phyloP scores from a whole-genome alignment of 148 eudicot species.

The Rhododendron henanense region DNA sequence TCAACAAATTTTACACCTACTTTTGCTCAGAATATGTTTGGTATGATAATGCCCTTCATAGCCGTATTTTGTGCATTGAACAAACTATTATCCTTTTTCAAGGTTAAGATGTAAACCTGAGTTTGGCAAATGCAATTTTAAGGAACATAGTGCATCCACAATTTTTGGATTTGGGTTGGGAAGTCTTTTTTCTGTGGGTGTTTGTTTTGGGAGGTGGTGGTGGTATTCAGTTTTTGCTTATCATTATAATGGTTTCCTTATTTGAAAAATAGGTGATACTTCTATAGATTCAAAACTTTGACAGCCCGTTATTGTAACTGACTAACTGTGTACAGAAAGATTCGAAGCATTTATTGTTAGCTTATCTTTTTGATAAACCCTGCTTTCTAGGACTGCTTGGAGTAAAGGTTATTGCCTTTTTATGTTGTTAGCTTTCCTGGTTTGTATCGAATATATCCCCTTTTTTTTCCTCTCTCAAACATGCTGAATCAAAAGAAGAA shows the following conservation, averaged over 20 bases:
- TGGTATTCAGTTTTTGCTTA: not conserved
- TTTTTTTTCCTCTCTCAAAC: not conserved
- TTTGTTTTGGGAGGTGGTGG: not conserved
- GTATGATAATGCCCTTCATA: not conserved
- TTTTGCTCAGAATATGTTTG: not conserved
- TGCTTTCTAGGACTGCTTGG: conserved; percentile 91
- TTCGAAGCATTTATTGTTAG: conserved; percentile 69
- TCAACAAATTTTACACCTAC: not conserved
- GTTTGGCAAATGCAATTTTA: too few relatives aligned
- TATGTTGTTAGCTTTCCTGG: not conserved
- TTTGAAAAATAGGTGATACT: not conserved
- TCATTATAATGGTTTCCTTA: not conserved
- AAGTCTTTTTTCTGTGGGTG: not conserved
- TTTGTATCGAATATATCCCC: not conserved
- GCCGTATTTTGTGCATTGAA: not conserved
- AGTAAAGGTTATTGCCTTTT: conserved; percentile 43
- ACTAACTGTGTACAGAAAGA: conserved; percentile 44
- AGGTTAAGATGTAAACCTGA: too few relatives aligned
- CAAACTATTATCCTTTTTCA: conserved; percentile 3
- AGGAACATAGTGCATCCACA: too few relatives aligned
- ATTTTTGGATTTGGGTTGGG: too few relatives aligned
- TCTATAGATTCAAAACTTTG: not conserved
- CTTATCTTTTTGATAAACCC: conserved; percentile 18
- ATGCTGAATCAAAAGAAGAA: not conserved
- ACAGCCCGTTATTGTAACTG: not conserved